Evolutionary conservation across 2,329 filamentous ascomycete species (phyloP).

Genomic region (Ophiobolus disseminans): DNA sequence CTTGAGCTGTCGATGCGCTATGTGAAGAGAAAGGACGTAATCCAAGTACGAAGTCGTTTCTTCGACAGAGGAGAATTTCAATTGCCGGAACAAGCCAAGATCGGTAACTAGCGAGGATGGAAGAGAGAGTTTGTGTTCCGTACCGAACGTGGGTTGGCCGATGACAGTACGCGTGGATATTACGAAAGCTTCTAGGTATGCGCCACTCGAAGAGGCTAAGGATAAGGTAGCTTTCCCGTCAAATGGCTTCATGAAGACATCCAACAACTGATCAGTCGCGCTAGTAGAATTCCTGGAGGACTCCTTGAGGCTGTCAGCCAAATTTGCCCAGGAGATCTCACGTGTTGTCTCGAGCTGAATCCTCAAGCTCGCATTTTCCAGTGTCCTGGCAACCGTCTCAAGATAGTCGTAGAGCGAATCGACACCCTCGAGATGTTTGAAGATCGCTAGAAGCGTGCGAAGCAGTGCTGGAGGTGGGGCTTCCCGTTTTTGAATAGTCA

Average conservation of each 20-base stretch:
- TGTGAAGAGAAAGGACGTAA: conserved; percentile 41
- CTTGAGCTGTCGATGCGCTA: conserved; percentile 38
- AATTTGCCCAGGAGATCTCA: conserved; percentile 36
- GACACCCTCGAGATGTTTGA: conserved; percentile 57
- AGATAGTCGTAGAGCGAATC: conserved; percentile 47
- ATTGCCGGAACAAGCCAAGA: conserved; percentile 37
- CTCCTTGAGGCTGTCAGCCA: conserved; percentile 37
- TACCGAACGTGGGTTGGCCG: conserved; percentile 43
- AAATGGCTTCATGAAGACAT: conserved; percentile 37
- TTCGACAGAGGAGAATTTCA: conserved; percentile 36
- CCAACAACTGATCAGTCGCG: conserved; percentile 41
- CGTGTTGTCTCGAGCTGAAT: conserved; percentile 31
- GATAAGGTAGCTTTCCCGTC: conserved; percentile 37
- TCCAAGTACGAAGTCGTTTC: conserved; percentile 43
- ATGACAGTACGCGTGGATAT: conserved; percentile 43
- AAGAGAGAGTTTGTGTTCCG: conserved; percentile 43
- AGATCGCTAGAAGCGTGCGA: conserved; percentile 62
- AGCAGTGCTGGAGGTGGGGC: conserved; percentile 64
- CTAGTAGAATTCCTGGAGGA: conserved; percentile 35
- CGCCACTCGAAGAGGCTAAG: conserved; percentile 29
- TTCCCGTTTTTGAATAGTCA: conserved; percentile 59
- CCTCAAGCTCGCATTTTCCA: conserved; percentile 40
- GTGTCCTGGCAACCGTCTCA: conserved; percentile 18
- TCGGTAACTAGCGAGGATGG: conserved; percentile 36
- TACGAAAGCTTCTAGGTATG: conserved; percentile 29